Percentiles rank a stretch among this genome's conserved stretches.
Conservation (phyloP, 2,329 filamentous ascomycete genomes). For the Penicillium nordicum region DNA sequence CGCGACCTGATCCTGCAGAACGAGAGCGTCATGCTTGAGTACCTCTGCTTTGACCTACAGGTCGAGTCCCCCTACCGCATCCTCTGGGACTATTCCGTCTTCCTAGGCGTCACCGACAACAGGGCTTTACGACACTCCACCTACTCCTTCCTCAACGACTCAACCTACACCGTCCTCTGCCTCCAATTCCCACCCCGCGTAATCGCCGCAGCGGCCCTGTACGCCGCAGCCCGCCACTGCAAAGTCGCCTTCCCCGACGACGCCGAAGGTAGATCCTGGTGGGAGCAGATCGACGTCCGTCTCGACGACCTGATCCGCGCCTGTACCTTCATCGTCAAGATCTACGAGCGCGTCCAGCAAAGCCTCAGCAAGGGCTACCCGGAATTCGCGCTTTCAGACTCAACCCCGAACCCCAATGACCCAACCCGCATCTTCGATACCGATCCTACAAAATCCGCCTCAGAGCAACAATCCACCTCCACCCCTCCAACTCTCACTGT, state of each 20-base stretch:
- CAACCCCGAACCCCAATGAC: conserved; percentile 17
- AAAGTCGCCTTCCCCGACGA: conserved; percentile 71
- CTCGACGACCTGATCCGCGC: conserved; percentile 68
- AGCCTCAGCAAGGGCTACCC: conserved; percentile 45
- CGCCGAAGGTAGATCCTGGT: conserved; percentile 76
- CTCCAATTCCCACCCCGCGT: conserved; percentile 74
- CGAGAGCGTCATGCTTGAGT: conserved; percentile 88
- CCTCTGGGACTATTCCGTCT: conserved; percentile 75
- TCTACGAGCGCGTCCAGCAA: conserved; percentile 47
- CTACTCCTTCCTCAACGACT: conserved; percentile 94
- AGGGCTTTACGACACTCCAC: conserved; percentile 78
- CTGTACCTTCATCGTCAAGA: conserved; percentile 68
- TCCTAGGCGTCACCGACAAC: conserved; percentile 71
- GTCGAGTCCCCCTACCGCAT: conserved; percentile 83
- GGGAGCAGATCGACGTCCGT: conserved; percentile 71
- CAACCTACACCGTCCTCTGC: conserved; percentile 77
- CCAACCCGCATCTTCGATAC: conserved; percentile 27
- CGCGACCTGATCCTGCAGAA: conserved; percentile 87
- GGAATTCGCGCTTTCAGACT: conserved; percentile 20
- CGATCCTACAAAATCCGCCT: conserved; percentile 31
- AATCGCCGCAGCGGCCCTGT: conserved; percentile 80
- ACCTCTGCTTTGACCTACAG: conserved; percentile 89
- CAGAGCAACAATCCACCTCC: conserved; percentile 37
- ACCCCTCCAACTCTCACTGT: conserved; percentile 31
- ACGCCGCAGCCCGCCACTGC: conserved; percentile 76